Base-by-base conservation (phyloP, 2,329 filamentous ascomycete species). In the Thermomyces lanuginosus region DNA sequence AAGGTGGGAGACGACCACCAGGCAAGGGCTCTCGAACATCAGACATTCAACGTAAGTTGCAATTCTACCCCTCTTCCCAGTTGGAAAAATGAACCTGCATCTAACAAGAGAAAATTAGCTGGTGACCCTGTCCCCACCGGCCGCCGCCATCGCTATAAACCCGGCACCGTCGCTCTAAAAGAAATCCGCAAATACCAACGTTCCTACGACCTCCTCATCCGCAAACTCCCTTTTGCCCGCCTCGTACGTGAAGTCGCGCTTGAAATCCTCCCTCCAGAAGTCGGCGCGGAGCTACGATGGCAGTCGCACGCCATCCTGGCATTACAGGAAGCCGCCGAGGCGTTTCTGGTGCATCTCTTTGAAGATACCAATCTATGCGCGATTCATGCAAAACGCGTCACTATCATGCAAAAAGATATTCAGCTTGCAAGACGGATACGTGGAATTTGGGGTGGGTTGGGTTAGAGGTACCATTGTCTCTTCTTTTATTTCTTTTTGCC, bases 331-430 rank as follows among this genome's bases (percentile, higher is more conserved):
- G 82, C 86, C 8, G 72, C 84, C n/a, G 86, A 95, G 60, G 86
- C 86, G 4, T 95, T 92, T 56, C 66, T 95, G 41, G 79, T 95
- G 32, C 84, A 92, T 48, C 63, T 95, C n/a, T 93, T 95, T 48
- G 84, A 93, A 52, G 82, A 92, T 56, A 81, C 81, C 38, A 93
- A 95, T 59, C 68, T 95, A 21, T 93, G 86, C 59, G 89, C 86
- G 36, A 84, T 95, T 43, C 86, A 95, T 57, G 89, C 86, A 35
- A 93, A 92, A 62, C 69, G 86, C 50, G 83, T 95, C 28, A 95
- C 86, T 20, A 92, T 93, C 43, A 86, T 92, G 80, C 83, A 89
- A 56, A 92, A 92, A 60, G 89, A 95, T 55, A 92, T 98, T 43
- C 86, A 93, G 58, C 68, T 95, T 34, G 86, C 86, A 11, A 63